Evolutionary conservation across 2,329 filamentous ascomycete species (phyloP).

Genomic region (Ramularia endophylla): DNA sequence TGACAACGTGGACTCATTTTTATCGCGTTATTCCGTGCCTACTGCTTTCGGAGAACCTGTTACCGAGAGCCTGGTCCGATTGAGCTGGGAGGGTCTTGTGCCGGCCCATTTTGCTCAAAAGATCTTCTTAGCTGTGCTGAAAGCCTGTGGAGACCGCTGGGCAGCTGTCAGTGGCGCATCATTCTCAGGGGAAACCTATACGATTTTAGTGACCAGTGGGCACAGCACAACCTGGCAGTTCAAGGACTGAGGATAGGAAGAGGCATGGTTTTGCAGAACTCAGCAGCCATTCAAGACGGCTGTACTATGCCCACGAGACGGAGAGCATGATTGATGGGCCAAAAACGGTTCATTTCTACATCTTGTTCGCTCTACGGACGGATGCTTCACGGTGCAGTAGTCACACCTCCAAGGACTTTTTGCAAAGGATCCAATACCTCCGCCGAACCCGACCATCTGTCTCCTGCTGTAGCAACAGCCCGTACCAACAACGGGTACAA

Average conservation of each 20-base stretch:
- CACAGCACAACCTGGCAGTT: constrained; percentile 31
- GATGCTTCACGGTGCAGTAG: background rate
- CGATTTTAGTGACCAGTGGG: constrained; percentile 23
- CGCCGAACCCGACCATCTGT: constrained; percentile 55
- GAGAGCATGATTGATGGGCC: too few relatives aligned
- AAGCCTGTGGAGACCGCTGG: constrained; percentile 26
- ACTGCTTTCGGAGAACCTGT: constrained; percentile 4
- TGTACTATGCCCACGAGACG: too few relatives aligned
- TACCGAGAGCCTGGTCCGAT: constrained; percentile 28
- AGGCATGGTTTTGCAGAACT: background rate
- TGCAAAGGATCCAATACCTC: constrained; percentile 35
- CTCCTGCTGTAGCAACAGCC: constrained; percentile 56
- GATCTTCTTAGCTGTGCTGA: constrained; percentile 25
- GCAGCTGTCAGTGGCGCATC: constrained; percentile 25
- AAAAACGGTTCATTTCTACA: too few relatives aligned
- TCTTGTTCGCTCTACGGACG: background rate
- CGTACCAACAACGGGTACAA: constrained; percentile 72
- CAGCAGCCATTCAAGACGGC: too few relatives aligned
- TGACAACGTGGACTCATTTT: constrained; percentile 61
- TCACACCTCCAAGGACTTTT: constrained; percentile 33
- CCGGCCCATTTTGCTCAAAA: constrained; percentile 30
- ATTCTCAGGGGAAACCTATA: constrained; percentile 28
- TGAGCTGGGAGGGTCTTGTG: constrained; percentile 42
- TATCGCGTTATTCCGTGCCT: constrained; percentile 62
- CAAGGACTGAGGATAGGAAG: constrained; percentile 19